These are phyloP conservation scores for Orbilia brochopaga DNA, from an alignment of 2,329 filamentous ascomycete genomes.

Conservation along the genomic window DNA sequence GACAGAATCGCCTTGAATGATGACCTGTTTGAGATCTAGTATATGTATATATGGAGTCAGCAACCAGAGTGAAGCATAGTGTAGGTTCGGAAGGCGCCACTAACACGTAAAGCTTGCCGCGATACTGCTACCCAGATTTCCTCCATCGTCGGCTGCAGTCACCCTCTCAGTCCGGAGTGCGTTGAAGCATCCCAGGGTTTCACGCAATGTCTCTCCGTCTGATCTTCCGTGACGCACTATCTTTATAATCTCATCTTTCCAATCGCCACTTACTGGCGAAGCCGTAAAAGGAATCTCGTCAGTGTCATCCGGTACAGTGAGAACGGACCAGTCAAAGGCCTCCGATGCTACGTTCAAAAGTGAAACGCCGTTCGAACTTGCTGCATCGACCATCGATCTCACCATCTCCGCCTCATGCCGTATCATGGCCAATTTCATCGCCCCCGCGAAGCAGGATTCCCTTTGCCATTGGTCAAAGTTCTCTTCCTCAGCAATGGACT, in stretches of 20 bases:
- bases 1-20: conserved; percentile 31
- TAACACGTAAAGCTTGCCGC: conserved; percentile 34
- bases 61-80: neutral
- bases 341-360: conserved; percentile 35
- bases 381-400: conserved; percentile 32
- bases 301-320: conserved; percentile 31
- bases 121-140: neutral
- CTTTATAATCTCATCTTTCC: conserved; percentile 28
- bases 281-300: conserved; percentile 35
- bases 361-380: conserved; percentile 19
- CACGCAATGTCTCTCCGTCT: conserved; percentile 16
- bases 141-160: conserved; percentile 6
- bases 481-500: conserved; percentile 15
- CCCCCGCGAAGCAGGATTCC: conserved; percentile 28
- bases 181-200: conserved; percentile 23
- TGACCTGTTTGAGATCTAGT: conserved; percentile 38
- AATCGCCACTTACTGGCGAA: conserved; percentile 29
- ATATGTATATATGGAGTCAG: conserved; percentile 4
- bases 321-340: conserved; percentile 40
- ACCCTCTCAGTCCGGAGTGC: conserved; percentile 25
- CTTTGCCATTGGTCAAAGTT: conserved; percentile 8
- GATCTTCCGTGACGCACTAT: conserved; percentile 20
- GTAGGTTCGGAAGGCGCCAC: neutral
- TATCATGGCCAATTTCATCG: conserved; percentile 35
- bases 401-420: conserved; percentile 40